Conservation (phyloP, 1,139 yeast genomes). For the Debaryomycetaceae sp. region DNA sequence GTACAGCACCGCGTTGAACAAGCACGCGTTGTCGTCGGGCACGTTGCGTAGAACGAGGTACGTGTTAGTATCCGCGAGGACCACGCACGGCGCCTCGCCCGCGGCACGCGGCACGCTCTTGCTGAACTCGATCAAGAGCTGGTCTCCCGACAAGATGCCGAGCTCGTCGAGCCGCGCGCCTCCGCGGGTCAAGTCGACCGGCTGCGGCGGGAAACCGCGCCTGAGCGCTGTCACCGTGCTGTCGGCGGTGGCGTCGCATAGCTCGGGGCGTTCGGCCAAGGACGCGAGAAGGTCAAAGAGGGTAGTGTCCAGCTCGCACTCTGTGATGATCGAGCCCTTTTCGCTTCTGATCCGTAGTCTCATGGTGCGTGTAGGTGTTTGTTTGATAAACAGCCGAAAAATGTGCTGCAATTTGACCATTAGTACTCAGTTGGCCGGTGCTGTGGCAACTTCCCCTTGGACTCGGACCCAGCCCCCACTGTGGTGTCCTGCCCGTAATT, state of each 20-base stretch:
- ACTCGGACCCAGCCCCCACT: too few relatives aligned
- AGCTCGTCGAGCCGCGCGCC: conserved; percentile 17
- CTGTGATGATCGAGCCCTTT: background rate
- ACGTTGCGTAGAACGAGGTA: conserved; percentile 45
- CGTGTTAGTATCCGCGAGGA: conserved; percentile 10
- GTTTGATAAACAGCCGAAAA: too few relatives aligned
- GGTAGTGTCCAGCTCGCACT: background rate
- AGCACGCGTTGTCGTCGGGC: conserved; percentile 74
- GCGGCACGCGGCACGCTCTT: conserved; percentile 1
- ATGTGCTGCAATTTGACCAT: too few relatives aligned
- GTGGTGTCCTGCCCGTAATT: too few relatives aligned
- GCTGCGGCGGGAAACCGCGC: conserved; percentile 53
- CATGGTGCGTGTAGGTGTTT: too few relatives aligned
- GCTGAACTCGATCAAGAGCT: conserved; percentile 26
- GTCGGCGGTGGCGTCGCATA: background rate
- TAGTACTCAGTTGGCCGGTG: too few relatives aligned
- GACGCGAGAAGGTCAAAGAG: background rate
- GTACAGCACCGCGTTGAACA: conserved; percentile 59
- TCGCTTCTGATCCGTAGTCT: background rate
- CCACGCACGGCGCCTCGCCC: conserved; percentile 18
- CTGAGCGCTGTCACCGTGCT: conserved; percentile 19
- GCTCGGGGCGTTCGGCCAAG: background rate
- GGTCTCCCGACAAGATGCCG: conserved; percentile 51
- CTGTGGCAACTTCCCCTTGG: too few relatives aligned
- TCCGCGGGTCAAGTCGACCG: conserved; percentile 18